Conservation (phyloP, 1,284 basidiomycete genomes). For the Trichosporon asahii region DNA sequence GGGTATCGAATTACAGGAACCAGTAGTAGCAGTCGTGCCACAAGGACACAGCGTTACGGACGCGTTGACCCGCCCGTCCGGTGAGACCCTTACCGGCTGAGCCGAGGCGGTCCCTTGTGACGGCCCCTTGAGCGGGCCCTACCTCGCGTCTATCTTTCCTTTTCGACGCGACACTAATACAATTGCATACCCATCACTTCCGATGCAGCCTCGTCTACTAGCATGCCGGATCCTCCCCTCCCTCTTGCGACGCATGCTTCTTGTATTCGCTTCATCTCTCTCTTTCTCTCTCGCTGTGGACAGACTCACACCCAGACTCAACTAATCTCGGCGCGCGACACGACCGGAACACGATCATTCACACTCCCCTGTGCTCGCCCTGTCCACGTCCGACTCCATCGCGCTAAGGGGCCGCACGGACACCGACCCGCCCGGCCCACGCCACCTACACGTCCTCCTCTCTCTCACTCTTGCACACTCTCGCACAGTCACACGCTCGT, state of each 20-base stretch:
- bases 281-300: background rate
- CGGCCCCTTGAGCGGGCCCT: background rate
- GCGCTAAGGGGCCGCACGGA: conserved; percentile 10
- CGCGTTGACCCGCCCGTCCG: background rate
- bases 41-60: background rate
- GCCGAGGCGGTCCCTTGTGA: background rate
- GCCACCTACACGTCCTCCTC: conserved; percentile 8
- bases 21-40: background rate
- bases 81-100: conserved; percentile 2
- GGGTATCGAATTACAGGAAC: background rate
- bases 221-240: background rate
- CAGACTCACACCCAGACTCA: background rate
- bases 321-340: background rate
- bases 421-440: background rate
- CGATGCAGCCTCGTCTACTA: background rate
- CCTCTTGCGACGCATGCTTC: background rate
- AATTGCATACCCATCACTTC: background rate
- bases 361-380: background rate
- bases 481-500: background rate
- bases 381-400: conserved; percentile 4
- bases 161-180: background rate
- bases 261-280: background rate
- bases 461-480: background rate
- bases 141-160: conserved; percentile 7
- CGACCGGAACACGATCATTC: background rate